Evolutionary conservation across 1,284 basidiomycete genomes (phyloP).

Genomic region (Melampsora medusae): DNA sequence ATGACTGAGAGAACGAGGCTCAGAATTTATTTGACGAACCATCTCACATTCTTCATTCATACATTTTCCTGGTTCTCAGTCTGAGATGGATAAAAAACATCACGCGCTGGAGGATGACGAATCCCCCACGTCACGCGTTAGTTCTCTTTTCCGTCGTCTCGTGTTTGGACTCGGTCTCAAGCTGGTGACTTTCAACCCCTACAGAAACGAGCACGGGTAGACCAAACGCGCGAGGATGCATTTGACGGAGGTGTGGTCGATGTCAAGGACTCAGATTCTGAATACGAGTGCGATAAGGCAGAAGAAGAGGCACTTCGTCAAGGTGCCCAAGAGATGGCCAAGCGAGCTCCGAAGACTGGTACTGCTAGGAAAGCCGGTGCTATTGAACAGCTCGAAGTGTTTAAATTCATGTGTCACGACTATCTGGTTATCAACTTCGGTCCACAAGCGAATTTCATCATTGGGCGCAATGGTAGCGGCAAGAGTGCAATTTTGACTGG

Average conservation of each 20-base stretch:
- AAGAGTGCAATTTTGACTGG: slow-evolving; percentile 94
- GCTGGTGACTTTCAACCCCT: too few relatives aligned
- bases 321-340: slow-evolving; percentile 11
- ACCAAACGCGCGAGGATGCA: neutral
- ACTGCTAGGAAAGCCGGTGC: slow-evolving; percentile 48
- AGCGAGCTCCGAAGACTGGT: neutral
- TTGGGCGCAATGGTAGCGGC: slow-evolving; percentile 72
- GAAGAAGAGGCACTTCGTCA: slow-evolving; percentile 7
- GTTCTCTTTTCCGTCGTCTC: neutral
- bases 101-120: neutral
- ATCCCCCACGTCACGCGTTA: neutral
- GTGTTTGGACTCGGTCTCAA: too few relatives aligned
- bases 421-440: slow-evolving; percentile 52
- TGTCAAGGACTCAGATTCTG: slow-evolving; percentile 8
- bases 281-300: slow-evolving; percentile 15
- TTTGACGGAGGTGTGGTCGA: neutral
- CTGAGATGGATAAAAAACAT: neutral
- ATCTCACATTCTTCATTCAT: too few relatives aligned
- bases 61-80: neutral
- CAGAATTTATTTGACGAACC: too few relatives aligned
- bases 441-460: slow-evolving; percentile 88
- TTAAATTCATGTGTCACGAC: slow-evolving; percentile 55
- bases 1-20: too few relatives aligned
- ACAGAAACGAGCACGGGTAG: slow-evolving; percentile 6
- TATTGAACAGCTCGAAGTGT: slow-evolving; percentile 52